These are phyloP conservation scores for Scheffersomyces stambukii DNA, from an alignment of 1,139 yeast species.

Conservation along the genomic window DNA sequence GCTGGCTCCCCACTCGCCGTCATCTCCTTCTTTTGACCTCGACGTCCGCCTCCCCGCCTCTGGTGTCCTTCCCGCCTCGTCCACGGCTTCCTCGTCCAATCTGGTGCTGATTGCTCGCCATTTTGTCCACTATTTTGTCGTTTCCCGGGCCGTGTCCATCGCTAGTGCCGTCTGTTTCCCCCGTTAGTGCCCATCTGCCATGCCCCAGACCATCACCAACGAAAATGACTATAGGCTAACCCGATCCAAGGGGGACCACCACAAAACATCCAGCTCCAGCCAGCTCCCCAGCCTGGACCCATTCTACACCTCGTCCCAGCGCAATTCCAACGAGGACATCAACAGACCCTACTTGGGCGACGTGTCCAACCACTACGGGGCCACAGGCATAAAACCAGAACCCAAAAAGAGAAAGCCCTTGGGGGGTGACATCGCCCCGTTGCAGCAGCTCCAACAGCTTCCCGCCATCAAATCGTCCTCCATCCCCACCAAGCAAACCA, in stretches of 20 bases:
- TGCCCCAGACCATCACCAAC: slow-evolving; percentile 35
- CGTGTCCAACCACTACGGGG: slow-evolving; percentile 5
- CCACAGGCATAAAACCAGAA: slow-evolving; percentile 1
- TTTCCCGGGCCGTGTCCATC: too few relatives aligned
- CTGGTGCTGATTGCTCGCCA: too few relatives aligned
- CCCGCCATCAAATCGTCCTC: slow-evolving; percentile 1
- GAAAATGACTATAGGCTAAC: slow-evolving; percentile 40
- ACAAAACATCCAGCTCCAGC: slow-evolving; percentile 2
- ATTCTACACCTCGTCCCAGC: slow-evolving; percentile 1
- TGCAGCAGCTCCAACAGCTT: slow-evolving; percentile 19
- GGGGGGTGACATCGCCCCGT: slow-evolving; percentile 33
- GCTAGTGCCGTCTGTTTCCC: too few relatives aligned
- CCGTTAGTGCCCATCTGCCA: too few relatives aligned
- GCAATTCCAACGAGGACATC: slow-evolving; percentile 32
- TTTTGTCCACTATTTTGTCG: too few relatives aligned
- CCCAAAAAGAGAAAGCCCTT: slow-evolving; percentile 26
- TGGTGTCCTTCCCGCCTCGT: neutral
- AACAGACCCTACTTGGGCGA: too few relatives aligned
- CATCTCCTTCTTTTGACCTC: neutral
- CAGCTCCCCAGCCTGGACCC: slow-evolving; percentile 4
- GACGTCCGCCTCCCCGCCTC: too few relatives aligned
- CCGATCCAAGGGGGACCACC: slow-evolving; percentile 22
- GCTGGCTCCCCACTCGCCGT: neutral
- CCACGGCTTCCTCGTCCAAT: neutral
- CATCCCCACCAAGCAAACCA: slow-evolving; percentile 3